Base-by-base conservation (phyloP, 2,329 filamentous ascomycete species). In the Monosporascus sp. region DNA sequence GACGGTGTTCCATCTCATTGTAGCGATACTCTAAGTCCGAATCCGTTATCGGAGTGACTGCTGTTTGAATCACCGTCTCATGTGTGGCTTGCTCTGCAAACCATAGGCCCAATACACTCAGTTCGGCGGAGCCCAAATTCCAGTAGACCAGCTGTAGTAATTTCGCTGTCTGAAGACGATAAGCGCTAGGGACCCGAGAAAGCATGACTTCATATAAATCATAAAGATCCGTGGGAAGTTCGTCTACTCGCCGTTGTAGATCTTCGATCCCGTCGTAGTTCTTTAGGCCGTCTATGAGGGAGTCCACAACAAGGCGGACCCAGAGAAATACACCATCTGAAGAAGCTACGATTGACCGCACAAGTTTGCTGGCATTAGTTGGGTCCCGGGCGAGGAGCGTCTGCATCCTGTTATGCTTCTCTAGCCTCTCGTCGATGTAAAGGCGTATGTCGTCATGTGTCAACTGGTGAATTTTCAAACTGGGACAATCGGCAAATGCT, bases 261-360 rank as follows among this genome's bases (percentile, higher is more conserved):
- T 61, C 57, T 26, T 47, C 18, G 22, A 60, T 53, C 20, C 15
- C 53, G n/a, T 64, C 61, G 11, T 49, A 37, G 44, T 63, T 59
- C 5, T 51, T 57, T 7, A 61, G 52, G 1, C 61, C 61, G 9
- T 53, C 37, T 15, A 58, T 11, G 11, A 63, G 52, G 11, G 58
- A 62, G 7, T 57, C 48, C 1, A 52, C 57, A 3, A 62, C 61
- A 11, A 64, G 20, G 8, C 52, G 40, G 47, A 57, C 60, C 62
- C 60, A 63, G 2, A 64, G 51, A 20, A 64, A 63, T 9, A 63
- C 60, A 0, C 58, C 58, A 2, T 51, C 55, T 20, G 59, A 60
- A 14, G 41, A 51, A 3, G 56, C 51, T 7, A 51, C 51, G 6
- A 63, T 57, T 14, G 55, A 52, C 7, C 55, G 22, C 2, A 61